Evolutionary conservation across 2,329 filamentous ascomycete species (phyloP).

Genomic region (Elsinoe australis): DNA sequence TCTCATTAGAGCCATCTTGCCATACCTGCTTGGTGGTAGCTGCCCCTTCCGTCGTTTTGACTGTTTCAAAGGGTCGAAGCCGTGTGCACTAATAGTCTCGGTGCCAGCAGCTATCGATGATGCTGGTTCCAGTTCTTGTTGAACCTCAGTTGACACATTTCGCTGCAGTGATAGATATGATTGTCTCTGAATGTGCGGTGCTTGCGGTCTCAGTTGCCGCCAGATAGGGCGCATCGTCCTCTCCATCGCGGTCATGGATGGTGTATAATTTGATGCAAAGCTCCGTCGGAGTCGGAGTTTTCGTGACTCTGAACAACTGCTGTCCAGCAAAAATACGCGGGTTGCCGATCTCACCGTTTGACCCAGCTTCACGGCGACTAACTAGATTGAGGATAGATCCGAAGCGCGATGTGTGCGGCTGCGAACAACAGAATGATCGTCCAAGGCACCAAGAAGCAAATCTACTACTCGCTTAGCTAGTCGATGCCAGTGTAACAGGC

Average conservation of each 20-base stretch:
- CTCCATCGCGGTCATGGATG: neutral
- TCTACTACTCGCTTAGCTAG: neutral
- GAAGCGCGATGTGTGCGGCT: slow-evolving; percentile 5
- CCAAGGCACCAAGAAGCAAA: slow-evolving; percentile 9
- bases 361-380: neutral
- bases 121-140: slow-evolving; percentile 40
- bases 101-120: slow-evolving; percentile 39
- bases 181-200: neutral
- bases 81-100: slow-evolving; percentile 33
- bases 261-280: neutral
- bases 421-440: slow-evolving; percentile 6
- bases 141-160: slow-evolving; percentile 26
- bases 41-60: slow-evolving; percentile 37
- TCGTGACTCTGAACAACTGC: neutral
- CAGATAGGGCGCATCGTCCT: slow-evolving; percentile 8
- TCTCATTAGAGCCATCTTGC: too few relatives aligned
- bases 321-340: neutral
- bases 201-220: neutral
- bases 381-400: neutral
- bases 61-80: slow-evolving; percentile 44
- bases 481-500: slow-evolving; percentile 14
- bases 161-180: slow-evolving; percentile 18
- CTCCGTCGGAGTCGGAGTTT: slow-evolving; percentile 1
- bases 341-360: neutral
- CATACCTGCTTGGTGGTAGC: slow-evolving; percentile 50